These are phyloP conservation scores for Anisodus tanguticus DNA, from an alignment of 257 asterid genomes.

Conservation along the genomic window DNA sequence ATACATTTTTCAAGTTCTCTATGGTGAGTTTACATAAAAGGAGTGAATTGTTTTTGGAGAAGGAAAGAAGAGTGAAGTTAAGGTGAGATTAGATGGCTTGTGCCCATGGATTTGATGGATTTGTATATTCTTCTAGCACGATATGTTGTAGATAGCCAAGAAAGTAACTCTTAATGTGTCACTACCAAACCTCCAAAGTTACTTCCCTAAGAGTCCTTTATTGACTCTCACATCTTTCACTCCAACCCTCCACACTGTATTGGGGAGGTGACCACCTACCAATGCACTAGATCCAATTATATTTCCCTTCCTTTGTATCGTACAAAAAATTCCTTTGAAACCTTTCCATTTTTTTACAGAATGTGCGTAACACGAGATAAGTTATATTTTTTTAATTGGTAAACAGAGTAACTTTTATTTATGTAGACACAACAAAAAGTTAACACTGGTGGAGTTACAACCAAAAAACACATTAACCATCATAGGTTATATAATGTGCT, in stretches of 20 bases:
- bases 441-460: background rate
- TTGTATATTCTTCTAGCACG: background rate
- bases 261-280: background rate
- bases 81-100: background rate
- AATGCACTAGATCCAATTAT: background rate
- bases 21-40: background rate
- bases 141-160: slow-evolving; percentile 2
- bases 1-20: background rate
- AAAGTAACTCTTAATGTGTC: background rate
- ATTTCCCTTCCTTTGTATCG: background rate
- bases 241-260: background rate
- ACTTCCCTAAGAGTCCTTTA: background rate
- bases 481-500: background rate
- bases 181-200: slow-evolving; percentile 14
- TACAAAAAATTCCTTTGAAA: background rate
- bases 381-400: no score
- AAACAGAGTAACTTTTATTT: background rate
- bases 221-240: background rate
- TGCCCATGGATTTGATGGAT: background rate
- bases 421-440: background rate
- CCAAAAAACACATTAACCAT: background rate
- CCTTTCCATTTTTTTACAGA: background rate
- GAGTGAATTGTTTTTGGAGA: background rate
- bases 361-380: background rate
- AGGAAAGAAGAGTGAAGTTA: background rate